A percentile compares a stretch with the other conserved stretches of the same genome.
Conservation (phyloP, 208 protist species). For the Herpetomonas muscarum region DNA sequence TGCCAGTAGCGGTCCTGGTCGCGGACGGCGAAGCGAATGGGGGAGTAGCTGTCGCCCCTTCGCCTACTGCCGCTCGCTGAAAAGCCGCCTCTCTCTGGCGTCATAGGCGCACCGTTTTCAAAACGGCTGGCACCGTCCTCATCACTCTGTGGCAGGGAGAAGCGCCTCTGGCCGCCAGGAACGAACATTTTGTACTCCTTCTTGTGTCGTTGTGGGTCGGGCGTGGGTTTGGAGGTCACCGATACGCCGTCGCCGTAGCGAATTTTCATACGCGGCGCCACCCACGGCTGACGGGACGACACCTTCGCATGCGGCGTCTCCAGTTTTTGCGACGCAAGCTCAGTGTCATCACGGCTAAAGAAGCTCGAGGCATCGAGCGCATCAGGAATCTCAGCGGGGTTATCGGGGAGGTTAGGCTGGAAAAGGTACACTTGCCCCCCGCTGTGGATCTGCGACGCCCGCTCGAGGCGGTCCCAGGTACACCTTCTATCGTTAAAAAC, state of each 20-base stretch:
- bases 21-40: no score
- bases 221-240: not conserved
- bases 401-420: constrained; percentile 34
- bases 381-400: constrained; percentile 42
- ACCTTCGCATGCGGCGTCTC: not conserved
- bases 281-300: not conserved
- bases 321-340: not conserved
- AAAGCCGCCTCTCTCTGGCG: not conserved
- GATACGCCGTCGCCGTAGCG: not conserved
- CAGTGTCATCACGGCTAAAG: not conserved
- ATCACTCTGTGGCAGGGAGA: not conserved
- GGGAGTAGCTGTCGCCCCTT: not conserved
- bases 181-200: not conserved
- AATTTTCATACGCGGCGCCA: not conserved
- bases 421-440: constrained; percentile 76
- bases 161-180: not conserved
- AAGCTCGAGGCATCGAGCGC: constrained; percentile 21
- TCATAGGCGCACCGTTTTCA: not conserved
- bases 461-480: constrained; percentile 56
- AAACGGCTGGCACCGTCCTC: not conserved
- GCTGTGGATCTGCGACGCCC: constrained; percentile 35
- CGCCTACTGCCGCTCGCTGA: no score
- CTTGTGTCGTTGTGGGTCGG: not conserved
- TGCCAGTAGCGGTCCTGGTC: no score
- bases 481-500: constrained; percentile 43